Conservation (phyloP, 1,284 basidiomycete species). For the Cryptococcus sp. region DNA sequence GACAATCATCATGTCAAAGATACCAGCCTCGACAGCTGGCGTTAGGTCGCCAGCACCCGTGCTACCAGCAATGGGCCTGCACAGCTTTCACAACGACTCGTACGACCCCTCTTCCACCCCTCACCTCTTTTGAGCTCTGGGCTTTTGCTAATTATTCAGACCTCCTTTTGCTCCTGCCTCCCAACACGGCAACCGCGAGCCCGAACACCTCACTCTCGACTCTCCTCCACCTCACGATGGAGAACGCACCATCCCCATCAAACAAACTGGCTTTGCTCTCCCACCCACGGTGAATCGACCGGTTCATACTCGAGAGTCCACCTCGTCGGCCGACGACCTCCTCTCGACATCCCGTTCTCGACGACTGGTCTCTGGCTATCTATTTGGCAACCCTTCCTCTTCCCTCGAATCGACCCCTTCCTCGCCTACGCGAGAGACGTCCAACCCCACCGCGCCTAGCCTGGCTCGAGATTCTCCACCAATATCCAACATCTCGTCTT, state of each 20-base stretch:
- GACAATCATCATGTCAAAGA: constrained; percentile 1
- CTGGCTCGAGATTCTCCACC: constrained; percentile 1
- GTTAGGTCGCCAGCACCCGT: constrained; percentile 41
- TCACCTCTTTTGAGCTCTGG: no score
- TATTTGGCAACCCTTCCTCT: constrained; percentile 40
- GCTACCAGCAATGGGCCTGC: constrained; percentile 43
- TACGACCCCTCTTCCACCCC: constrained; percentile 16
- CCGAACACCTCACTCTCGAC: constrained; percentile 26
- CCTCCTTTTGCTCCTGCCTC: constrained; percentile 35
- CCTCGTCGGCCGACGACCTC: constrained; percentile 22
- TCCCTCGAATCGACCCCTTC: constrained; percentile 2
- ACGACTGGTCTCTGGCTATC: constrained; percentile 41
- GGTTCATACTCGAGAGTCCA: background rate
- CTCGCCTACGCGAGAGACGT: background rate
- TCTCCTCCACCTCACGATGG: constrained; percentile 1
- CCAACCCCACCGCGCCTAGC: background rate
- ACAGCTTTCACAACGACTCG: constrained; percentile 46
- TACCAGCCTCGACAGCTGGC: constrained; percentile 15
- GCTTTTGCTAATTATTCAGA: no score
- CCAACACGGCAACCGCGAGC: constrained; percentile 19
- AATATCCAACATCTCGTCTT: background rate
- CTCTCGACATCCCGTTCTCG: constrained; percentile 31
- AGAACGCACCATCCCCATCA: background rate
- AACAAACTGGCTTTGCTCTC: background rate
- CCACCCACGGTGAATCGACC: background rate